phyloP scores from a whole-genome alignment of 2,329 filamentous ascomycete species.

The Aureobasidium sp. region DNA sequence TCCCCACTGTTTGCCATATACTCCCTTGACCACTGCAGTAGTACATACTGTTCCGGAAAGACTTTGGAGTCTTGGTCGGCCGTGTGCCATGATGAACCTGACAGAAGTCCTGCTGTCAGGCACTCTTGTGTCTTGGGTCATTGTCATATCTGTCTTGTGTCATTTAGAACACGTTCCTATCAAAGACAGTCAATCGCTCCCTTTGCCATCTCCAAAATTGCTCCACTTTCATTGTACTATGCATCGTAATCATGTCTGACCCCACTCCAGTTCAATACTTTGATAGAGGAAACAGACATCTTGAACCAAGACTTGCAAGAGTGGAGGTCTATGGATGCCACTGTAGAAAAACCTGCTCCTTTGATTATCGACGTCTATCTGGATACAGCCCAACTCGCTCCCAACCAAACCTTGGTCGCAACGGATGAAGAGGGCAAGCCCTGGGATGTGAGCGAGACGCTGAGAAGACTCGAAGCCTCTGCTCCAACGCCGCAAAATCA shows the following conservation, averaged over 20 bases:
- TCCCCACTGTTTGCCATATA: neutral
- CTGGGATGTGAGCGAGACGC: conserved; percentile 82
- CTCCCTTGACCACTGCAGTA: conserved; percentile 12
- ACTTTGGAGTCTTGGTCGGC: neutral
- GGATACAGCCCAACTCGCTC: conserved; percentile 69
- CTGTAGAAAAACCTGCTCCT: conserved; percentile 70
- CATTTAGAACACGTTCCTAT: conserved; percentile 4
- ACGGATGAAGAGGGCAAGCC: conserved; percentile 83
- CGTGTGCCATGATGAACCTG: conserved; percentile 7
- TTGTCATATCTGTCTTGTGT: neutral
- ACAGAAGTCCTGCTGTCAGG: neutral
- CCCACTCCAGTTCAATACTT: conserved; percentile 75
- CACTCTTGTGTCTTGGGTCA: conserved; percentile 3
- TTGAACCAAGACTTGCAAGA: conserved; percentile 72
- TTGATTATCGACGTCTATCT: conserved; percentile 71
- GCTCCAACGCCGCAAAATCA: conserved; percentile 42
- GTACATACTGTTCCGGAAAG: neutral
- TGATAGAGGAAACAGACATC: conserved; percentile 85
- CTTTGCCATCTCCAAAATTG: neutral
- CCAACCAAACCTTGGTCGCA: conserved; percentile 80
- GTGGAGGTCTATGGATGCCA: conserved; percentile 75
- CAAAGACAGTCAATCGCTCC: conserved; percentile 1
- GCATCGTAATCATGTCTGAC: conserved; percentile 2
- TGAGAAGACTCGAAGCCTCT: conserved; percentile 55
- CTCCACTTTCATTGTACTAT: neutral